A percentile compares a stretch with the other conserved stretches of the same genome.
These are phyloP conservation scores for Yarrowia sp. DNA, from an alignment of 805 yeast genomes.

Conservation along the genomic window DNA sequence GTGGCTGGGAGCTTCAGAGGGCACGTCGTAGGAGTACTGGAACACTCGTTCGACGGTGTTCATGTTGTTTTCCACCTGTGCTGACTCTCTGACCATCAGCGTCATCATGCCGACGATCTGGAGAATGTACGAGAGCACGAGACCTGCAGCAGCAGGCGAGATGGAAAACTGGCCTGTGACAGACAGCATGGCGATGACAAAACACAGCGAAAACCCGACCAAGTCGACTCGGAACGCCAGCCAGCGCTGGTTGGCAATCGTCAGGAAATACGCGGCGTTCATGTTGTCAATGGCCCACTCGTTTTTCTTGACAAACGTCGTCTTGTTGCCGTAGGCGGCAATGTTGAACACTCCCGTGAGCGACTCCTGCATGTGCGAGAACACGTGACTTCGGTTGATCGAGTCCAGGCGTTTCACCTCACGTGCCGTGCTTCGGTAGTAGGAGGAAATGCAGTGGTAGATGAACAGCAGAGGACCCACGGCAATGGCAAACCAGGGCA, in stretches of 20 bases:
- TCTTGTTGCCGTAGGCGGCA: slow-evolving; percentile 59
- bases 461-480: slow-evolving; percentile 60
- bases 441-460: slow-evolving; percentile 56
- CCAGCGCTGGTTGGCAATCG: slow-evolving; percentile 76
- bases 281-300: slow-evolving; percentile 58
- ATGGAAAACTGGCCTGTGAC: slow-evolving; percentile 64
- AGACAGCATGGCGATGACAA: slow-evolving; percentile 64
- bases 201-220: slow-evolving; percentile 57
- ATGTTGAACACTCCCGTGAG: slow-evolving; percentile 70
- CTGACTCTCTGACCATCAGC: slow-evolving; percentile 76
- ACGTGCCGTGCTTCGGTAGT: slow-evolving; percentile 71
- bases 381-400: slow-evolving; percentile 69
- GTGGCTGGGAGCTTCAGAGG: slow-evolving; percentile 65
- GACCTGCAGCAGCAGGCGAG: slow-evolving; percentile 67
- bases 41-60: slow-evolving; percentile 71
- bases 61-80: slow-evolving; percentile 77
- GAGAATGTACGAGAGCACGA: slow-evolving; percentile 65
- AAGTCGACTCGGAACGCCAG: slow-evolving; percentile 65
- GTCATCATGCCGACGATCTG: slow-evolving; percentile 63
- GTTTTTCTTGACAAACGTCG: slow-evolving; percentile 58
- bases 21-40: slow-evolving; percentile 64
- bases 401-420: slow-evolving; percentile 80
- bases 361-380: slow-evolving; percentile 71
- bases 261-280: slow-evolving; percentile 70
- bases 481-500: slow-evolving; percentile 72